Percentiles rank a stretch among this genome's conserved stretches.
phyloP scores from a whole-genome alignment of 768 basidiomycete species.

The Auriscalpium microsporum region DNA sequence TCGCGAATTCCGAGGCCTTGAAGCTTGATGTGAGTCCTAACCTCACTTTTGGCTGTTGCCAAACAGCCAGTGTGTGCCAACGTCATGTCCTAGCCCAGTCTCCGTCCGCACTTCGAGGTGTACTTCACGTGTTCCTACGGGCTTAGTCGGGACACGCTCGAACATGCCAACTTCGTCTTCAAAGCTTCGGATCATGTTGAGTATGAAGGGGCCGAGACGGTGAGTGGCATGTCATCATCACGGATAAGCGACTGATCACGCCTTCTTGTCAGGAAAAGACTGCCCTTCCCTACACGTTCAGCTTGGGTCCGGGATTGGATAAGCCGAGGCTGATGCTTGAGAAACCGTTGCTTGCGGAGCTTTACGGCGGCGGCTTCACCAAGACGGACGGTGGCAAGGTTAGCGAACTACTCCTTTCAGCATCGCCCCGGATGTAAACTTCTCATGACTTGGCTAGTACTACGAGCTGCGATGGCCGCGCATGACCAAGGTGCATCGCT shows the following conservation, averaged over 20 bases:
- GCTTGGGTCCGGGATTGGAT: slow-evolving; percentile 36
- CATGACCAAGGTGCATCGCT: slow-evolving; percentile 58
- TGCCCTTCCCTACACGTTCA: slow-evolving; percentile 47
- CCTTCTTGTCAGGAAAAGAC: slow-evolving; percentile 12
- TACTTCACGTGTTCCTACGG: slow-evolving; percentile 79
- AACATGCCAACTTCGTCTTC: slow-evolving; percentile 63
- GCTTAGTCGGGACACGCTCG: slow-evolving; percentile 53
- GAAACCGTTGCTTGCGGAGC: slow-evolving; percentile 58
- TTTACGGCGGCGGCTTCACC: slow-evolving; percentile 80
- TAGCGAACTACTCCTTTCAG: slow-evolving; percentile 11
- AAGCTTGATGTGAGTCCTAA: slow-evolving; percentile 29
- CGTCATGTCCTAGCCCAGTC: neutral
- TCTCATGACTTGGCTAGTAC: slow-evolving; percentile 33
- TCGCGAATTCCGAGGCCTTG: slow-evolving; percentile 41
- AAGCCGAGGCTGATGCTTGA: slow-evolving; percentile 51
- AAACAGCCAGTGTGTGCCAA: neutral
- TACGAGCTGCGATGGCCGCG: slow-evolving; percentile 84
- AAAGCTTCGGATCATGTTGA: slow-evolving; percentile 33
- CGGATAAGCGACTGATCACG: neutral
- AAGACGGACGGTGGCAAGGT: slow-evolving; percentile 55
- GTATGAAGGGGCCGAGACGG: slow-evolving; percentile 19
- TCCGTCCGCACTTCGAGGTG: slow-evolving; percentile 53
- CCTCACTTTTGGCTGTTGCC: neutral
- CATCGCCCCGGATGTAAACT: neutral
- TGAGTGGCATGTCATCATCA: slow-evolving; percentile 6